Percentiles rank a stretch among this genome's conserved stretches.
These are phyloP conservation scores for Sporothrix phasma DNA, from an alignment of 2,329 filamentous ascomycete genomes.

Conservation along the genomic window DNA sequence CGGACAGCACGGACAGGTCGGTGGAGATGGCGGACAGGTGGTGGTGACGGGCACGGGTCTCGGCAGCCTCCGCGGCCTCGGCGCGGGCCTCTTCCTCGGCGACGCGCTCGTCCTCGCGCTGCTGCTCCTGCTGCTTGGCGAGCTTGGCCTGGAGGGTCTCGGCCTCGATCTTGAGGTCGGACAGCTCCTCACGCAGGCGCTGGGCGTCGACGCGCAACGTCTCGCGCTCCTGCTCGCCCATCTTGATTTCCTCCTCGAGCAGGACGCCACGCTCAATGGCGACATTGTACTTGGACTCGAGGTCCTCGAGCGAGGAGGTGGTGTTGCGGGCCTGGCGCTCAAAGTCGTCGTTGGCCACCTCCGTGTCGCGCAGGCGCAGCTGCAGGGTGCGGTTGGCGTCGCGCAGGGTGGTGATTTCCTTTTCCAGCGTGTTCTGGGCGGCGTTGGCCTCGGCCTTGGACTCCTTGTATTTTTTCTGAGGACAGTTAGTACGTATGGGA, in stretches of 20 bases:
- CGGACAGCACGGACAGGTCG: constrained; percentile 50
- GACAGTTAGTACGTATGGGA: neutral
- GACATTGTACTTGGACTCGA: constrained; percentile 95
- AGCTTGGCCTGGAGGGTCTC: constrained; percentile 93
- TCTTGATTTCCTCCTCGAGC: constrained; percentile 89
- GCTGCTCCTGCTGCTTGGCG: constrained; percentile 47
- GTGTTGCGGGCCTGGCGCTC: constrained; percentile 94
- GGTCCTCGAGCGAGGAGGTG: constrained; percentile 87
- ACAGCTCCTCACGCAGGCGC: constrained; percentile 78
- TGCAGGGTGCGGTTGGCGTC: constrained; percentile 75
- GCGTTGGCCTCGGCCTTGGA: constrained; percentile 78
- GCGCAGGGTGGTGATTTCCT: constrained; percentile 86
- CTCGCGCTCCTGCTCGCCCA: constrained; percentile 87
- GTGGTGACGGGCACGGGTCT: constrained; percentile 25
- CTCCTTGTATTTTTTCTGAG: constrained; percentile 87
- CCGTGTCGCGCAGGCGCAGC: constrained; percentile 80
- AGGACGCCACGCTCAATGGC: constrained; percentile 86
- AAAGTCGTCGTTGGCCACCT: constrained; percentile 97
- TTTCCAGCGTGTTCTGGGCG: constrained; percentile 79
- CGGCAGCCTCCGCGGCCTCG: neutral
- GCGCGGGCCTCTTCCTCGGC: neutral
- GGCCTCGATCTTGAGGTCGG: constrained; percentile 86
- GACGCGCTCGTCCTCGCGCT: constrained; percentile 23
- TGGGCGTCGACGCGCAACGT: constrained; percentile 81
- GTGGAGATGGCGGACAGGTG: constrained; percentile 51